Conservation (phyloP, 441 rosid genomes). For the Pelargonium cotyledonis region DNA sequence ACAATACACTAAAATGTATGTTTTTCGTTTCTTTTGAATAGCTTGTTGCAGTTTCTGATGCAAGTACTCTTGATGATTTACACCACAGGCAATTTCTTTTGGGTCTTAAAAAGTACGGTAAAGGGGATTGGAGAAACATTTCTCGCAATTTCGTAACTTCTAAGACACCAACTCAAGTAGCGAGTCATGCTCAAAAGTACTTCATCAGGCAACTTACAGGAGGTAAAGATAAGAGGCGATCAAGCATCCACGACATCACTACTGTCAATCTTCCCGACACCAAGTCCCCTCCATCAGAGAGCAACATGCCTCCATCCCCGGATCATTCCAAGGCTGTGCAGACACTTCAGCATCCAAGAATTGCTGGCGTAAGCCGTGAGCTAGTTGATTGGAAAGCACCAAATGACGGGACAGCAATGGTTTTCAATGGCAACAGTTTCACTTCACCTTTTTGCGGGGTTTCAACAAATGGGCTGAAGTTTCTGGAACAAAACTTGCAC, state of each 20-base stretch:
- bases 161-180: conserved; percentile 90
- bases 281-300: conserved; percentile 35
- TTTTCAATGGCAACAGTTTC: conserved; percentile 32
- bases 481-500: conserved; percentile 58
- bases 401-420: conserved; percentile 26
- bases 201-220: conserved; percentile 81
- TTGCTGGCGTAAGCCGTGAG: conserved; percentile 22
- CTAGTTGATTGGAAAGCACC: conserved; percentile 34
- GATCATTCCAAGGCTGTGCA: conserved; percentile 32
- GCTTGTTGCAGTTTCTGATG: background rate
- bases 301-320: conserved; percentile 38
- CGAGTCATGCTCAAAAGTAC: conserved; percentile 94
- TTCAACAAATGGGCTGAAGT: conserved; percentile 47
- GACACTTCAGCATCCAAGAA: conserved; percentile 31
- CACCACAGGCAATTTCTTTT: conserved; percentile 66
- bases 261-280: conserved; percentile 55
- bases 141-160: conserved; percentile 75
- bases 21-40: too few species aligned
- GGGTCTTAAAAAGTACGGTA: conserved; percentile 92
- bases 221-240: conserved; percentile 85
- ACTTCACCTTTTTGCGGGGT: conserved; percentile 39
- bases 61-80: conserved; percentile 11
- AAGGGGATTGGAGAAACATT: conserved; percentile 96
- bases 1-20: too few species aligned
- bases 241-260: conserved; percentile 94